Base-by-base conservation (phyloP, 2,329 filamentous ascomycete genomes). In the Cladosporium sp. region DNA sequence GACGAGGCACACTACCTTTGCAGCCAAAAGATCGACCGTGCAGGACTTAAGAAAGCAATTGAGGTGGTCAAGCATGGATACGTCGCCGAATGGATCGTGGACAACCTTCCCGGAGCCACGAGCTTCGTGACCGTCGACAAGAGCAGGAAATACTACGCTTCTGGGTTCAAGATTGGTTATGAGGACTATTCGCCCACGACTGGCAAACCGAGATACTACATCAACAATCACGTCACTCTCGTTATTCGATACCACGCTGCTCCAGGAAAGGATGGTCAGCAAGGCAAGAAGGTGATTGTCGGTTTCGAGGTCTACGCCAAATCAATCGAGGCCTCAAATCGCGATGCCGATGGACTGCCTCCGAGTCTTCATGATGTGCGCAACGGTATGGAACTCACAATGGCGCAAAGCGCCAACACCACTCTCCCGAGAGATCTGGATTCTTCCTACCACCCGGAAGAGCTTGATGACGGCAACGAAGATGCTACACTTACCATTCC, bases 241-340 rank as follows among this genome's bases (percentile, higher is more conserved):
- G 85, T 94, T 38, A 81, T 95, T 51, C 83, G 88, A 49, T 88
- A 88, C 69, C 83, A 87, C 55, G 77, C 77, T 43, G 87, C 86
- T 1, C 79, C 85, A 1, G 85, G 85, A 9, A 77, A 73, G 55
- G 83, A 80, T 50, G 86, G 86, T 25, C 77, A 83, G 15, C 77
- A 78, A 38, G 86, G 86, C 43, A 85, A 83, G 55, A 90, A 88
- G 69, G 82, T 93, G 33, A 80, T 95, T 56, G 86, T 94, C 16
- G 89, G 87, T 0, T 95, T 95, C 62, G 89, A 95, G 70, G 84
- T 95, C 20, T 95, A 93, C 62, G 82, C 88, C 18, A 94, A 92
- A 74, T 94, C 88, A 63, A 80, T 94, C 60, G 82, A 81, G 19
- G 73, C 77, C 7, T 72, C 69, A 53, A 77, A 80, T 57, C 79